phyloP scores from a whole-genome alignment of 2,329 filamentous ascomycete genomes.

The Sclerotinia glacialis region DNA sequence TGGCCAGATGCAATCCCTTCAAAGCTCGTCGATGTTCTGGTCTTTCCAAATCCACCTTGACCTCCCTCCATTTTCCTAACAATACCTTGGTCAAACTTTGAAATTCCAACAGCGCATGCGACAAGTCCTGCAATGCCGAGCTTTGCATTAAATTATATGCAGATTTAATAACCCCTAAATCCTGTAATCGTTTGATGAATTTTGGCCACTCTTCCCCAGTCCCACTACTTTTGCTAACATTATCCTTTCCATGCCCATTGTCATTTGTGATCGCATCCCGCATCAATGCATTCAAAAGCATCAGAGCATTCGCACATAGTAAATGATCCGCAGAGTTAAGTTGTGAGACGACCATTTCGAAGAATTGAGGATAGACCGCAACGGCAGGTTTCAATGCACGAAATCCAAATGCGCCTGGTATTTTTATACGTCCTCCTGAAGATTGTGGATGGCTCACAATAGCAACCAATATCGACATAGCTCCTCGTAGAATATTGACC shows the following conservation, averaged over 20 bases:
- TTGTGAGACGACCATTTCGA: constrained; percentile 88
- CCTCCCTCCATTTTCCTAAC: constrained; percentile 82
- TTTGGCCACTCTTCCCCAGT: constrained; percentile 80
- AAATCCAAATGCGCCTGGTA: constrained; percentile 74
- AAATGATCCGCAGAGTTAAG: constrained; percentile 93
- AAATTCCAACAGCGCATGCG: constrained; percentile 87
- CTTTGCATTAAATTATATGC: constrained; percentile 95
- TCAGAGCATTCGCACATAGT: constrained; percentile 89
- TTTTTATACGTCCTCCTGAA: constrained; percentile 44
- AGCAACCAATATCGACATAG: constrained; percentile 93
- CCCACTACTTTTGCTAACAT: constrained; percentile 39
- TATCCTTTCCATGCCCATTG: constrained; percentile 39
- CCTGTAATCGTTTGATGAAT: constrained; percentile 90
- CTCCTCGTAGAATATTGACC: constrained; percentile 94
- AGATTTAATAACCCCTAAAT: constrained; percentile 86
- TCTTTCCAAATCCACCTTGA: constrained; percentile 79
- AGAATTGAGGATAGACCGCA: constrained; percentile 86
- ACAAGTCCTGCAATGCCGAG: constrained; percentile 83
- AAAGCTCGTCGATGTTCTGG: constrained; percentile 84
- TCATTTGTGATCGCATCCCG: constrained; percentile 83
- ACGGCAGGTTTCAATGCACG: constrained; percentile 88
- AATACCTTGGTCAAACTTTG: constrained; percentile 87
- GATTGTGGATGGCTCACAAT: constrained; percentile 83
- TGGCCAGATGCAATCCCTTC: constrained; percentile 73
- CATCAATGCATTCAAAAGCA: constrained; percentile 93